Conservation (phyloP, 352 stramenopile genomes). For the Globisporangium echinulatum region DNA sequence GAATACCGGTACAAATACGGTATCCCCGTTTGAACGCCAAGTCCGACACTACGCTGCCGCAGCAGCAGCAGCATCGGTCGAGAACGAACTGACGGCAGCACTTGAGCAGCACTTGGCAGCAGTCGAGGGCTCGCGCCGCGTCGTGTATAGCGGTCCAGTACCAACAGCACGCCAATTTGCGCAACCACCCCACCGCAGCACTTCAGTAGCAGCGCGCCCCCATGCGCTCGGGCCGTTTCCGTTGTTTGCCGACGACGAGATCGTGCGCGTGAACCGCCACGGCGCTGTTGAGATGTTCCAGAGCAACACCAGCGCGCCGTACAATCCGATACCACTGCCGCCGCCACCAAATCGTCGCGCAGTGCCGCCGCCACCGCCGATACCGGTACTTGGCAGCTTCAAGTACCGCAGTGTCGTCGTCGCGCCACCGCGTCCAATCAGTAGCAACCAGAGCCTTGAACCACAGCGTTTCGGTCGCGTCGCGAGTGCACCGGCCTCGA, state of each 20-base stretch:
- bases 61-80: too few relatives aligned
- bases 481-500: not conserved
- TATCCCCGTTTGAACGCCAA: too few relatives aligned
- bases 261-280: constrained; percentile 69
- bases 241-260: constrained; percentile 44
- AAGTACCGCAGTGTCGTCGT: constrained; percentile 24
- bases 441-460: not conserved
- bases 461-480: not conserved
- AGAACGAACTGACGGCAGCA: not conserved
- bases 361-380: constrained; percentile 3
- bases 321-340: not conserved
- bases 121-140: not conserved
- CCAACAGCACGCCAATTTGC: too few relatives aligned
- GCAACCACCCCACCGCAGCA: constrained; percentile 2
- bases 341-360: constrained; percentile 5
- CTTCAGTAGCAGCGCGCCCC: not conserved
- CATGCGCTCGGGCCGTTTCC: constrained; percentile 3
- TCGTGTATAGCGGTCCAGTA: not conserved
- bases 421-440: not conserved
- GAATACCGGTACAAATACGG: too few relatives aligned
- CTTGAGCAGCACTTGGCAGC: not conserved
- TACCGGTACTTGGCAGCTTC: constrained; percentile 21
- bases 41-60: too few relatives aligned
- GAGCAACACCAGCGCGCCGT: constrained; percentile 3
- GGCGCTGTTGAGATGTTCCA: constrained; percentile 49